Evolutionary conservation across 169 alveolate genomes (phyloP), one percentile per base, ranked within the genome.

Genomic region (Theileria annulata): DNA sequence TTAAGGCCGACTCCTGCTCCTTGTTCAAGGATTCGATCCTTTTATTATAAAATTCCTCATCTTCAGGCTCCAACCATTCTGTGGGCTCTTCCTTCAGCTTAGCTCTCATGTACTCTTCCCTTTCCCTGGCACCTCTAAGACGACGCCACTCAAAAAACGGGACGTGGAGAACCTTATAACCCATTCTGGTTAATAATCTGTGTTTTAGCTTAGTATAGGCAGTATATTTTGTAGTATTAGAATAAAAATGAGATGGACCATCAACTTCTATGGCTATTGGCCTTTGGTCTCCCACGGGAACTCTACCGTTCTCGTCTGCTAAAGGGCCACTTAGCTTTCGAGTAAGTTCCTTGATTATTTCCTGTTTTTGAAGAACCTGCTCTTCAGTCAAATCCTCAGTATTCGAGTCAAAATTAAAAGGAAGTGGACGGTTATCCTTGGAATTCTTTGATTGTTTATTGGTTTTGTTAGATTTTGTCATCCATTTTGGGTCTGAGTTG

Each of bases 171-270:
- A 90, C 94, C 58, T 80, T 81, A 78, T 90, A 90, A 15, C 98
- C 98, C 96, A 95, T 90, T 21, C 96, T 85, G 8, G 97, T 95
- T 72, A 95, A 76, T 17, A 95, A 93, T n/a, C 98, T 80, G 79
- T 95, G 98, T 86, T 95, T 95, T 79, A 95, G 76, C 87, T 95
- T 95, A 54, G 97, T 92, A 75, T 91, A 91, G 6, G 95, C 93
- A 0, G 95, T 91, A 85, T 95, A 92, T 56, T 92, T 85, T 15
- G 92, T 87, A 67, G 95, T 93, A 85, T 94, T 93, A 28, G 97
- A 95, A 56, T 95, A 95, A 71, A 95, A 95, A 80, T 95, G 98
- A 25, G 96, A 88, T 0, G 98, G 98, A n/a, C 98, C 98, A 73
- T 95, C 98, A 31, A 95, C 98, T 66, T 95, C 98, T 31, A 95